Evolutionary conservation across 1,284 basidiomycete species (phyloP).

Genomic region (Peniophora sp.): DNA sequence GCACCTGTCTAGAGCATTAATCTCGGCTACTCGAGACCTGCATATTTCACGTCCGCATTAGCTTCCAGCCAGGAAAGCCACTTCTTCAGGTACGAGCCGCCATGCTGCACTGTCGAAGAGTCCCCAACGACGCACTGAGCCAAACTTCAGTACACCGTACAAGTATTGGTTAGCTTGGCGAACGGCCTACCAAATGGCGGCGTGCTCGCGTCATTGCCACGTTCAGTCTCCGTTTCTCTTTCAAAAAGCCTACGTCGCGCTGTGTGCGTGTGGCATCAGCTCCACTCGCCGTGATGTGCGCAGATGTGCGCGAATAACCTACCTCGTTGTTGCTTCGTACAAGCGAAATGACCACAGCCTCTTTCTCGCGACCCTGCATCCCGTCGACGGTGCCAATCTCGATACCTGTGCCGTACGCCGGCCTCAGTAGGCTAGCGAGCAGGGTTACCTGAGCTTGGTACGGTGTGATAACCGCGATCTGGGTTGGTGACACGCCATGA

Average conservation of each 20-base stretch:
- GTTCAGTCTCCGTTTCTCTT: slow-evolving; percentile 85
- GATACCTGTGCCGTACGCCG: slow-evolving; percentile 58
- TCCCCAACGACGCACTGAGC: slow-evolving; percentile 83
- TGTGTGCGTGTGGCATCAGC: slow-evolving; percentile 18
- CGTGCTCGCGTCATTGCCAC: slow-evolving; percentile 93
- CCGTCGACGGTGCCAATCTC: slow-evolving; percentile 92
- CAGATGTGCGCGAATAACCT: slow-evolving; percentile 1
- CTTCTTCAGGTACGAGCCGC: slow-evolving; percentile 73
- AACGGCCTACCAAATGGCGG: slow-evolving; percentile 67
- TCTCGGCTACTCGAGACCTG: slow-evolving; percentile 40
- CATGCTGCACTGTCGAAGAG: slow-evolving; percentile 80
- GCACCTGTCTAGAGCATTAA: neutral
- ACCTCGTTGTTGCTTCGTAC: slow-evolving; percentile 84
- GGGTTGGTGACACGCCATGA: slow-evolving; percentile 59
- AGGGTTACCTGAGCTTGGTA: slow-evolving; percentile 91
- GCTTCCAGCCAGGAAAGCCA: slow-evolving; percentile 90
- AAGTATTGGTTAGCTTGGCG: neutral
- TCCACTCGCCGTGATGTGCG: slow-evolving; percentile 2
- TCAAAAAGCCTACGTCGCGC: slow-evolving; percentile 88
- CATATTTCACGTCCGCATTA: slow-evolving; percentile 84
- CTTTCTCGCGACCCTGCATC: slow-evolving; percentile 89
- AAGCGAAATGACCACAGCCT: slow-evolving; percentile 83
- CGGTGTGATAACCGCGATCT: slow-evolving; percentile 90
- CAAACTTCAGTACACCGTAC: neutral
- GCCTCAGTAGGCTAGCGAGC: slow-evolving; percentile 65